phyloP scores from a whole-genome alignment of 2,329 filamentous ascomycete genomes.

The Hymenoscyphus repandus region DNA sequence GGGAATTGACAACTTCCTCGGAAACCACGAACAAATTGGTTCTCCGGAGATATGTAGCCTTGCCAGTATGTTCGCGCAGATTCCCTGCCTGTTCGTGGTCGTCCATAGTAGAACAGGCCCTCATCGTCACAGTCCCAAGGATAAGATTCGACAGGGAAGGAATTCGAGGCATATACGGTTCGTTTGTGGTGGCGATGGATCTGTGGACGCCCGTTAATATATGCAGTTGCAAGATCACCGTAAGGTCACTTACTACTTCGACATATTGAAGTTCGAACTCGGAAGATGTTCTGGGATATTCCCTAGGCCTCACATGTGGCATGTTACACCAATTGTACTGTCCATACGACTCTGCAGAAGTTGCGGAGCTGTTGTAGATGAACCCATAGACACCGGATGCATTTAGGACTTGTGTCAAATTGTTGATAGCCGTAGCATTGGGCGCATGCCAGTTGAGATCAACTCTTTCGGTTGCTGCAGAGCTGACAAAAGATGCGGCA shows the following conservation, averaged over 20 bases:
- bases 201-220: constrained; percentile 20
- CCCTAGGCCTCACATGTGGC: constrained; percentile 64
- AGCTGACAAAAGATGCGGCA: constrained; percentile 16
- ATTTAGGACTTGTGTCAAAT: constrained; percentile 52
- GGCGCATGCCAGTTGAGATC: constrained; percentile 52
- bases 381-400: constrained; percentile 65
- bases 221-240: background rate
- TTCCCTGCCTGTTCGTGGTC: constrained; percentile 46
- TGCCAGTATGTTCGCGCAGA: constrained; percentile 61
- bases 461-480: constrained; percentile 12
- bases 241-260: constrained; percentile 55
- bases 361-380: constrained; percentile 62
- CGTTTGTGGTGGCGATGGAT: constrained; percentile 83
- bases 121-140: constrained; percentile 68
- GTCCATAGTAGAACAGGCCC: constrained; percentile 64
- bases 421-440: constrained; percentile 50
- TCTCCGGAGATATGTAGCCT: constrained; percentile 54
- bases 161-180: constrained; percentile 73
- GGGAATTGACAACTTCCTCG: constrained; percentile 74
- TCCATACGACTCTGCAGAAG: constrained; percentile 51
- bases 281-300: constrained; percentile 51
- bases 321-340: constrained; percentile 83
- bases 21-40: constrained; percentile 66
- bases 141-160: constrained; percentile 69
- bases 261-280: constrained; percentile 69